Base-by-base conservation (phyloP, 352 stramenopile species). In the Phytopythium sindhum region DNA sequence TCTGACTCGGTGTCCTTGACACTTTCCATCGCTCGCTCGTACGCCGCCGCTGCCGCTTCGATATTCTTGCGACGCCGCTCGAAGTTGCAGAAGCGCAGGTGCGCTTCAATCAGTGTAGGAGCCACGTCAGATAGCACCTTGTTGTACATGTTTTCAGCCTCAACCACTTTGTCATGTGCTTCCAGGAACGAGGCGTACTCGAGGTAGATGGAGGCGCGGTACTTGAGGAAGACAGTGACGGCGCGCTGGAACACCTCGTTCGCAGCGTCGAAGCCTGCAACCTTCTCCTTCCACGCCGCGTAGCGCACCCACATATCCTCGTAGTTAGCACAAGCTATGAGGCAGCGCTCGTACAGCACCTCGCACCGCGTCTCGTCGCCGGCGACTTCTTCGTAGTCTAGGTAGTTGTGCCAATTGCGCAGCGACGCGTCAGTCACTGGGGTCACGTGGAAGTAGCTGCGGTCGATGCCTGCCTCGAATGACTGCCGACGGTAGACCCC, bases 241-340 rank as follows among this genome's bases (percentile, higher is more conserved):
- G 83, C 85, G 41, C 81, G 77, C 60, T 84, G 69, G 53, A 86
- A 91, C 9, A 93, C 70, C n/a, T 61, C 69, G 41, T 89, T 79
- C 9, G 85, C 85, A 8, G 73, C 80, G 23, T 89, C 69, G 70
- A 91, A 89, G 0, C 80, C 81, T 31, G 73, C 64, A 17, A 72
- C 66, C 19, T 68, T 76, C 33, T 90, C 85, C 50, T 70, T 83
- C 82, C 83, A 93, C 37, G 74, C 63, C 50, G 75, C 79, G 57
- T 84, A 93, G 31, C 85, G 85, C 28, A 91, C 60, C 85, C 85
- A 93, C 66, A 93, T 82, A 44, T 89, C 73, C 58, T 91, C 82
- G 64, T 93, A 93, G 70, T 93, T 93, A 11, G 85, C 85, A 63
- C 85, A 93, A 11, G 85, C 80, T 65, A 93, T 91, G 56, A 93